These are phyloP conservation scores for Paramecium sexaurelia DNA, from an alignment of 73 alveolate genomes.

Conservation along the genomic window DNA sequence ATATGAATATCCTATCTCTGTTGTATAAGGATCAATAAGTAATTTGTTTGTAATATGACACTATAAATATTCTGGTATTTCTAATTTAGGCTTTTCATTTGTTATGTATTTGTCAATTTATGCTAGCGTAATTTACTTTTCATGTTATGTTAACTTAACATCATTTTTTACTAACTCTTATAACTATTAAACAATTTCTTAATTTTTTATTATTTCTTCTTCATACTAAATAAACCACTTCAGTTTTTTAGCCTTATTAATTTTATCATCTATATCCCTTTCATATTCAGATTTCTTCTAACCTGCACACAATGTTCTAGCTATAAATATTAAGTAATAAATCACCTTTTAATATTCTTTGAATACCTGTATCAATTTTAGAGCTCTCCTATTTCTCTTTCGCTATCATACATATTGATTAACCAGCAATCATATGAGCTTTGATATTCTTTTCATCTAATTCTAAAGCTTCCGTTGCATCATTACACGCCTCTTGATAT, in stretches of 20 bases:
- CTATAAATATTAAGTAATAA: not conserved
- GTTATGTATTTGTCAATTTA: constrained; percentile 19
- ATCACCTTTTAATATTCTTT: constrained; percentile 39
- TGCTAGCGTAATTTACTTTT: not conserved
- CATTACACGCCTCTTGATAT: constrained; percentile 39
- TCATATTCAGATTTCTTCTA: constrained; percentile 20
- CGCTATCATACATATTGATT: constrained; percentile 34
- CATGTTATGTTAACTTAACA: not conserved
- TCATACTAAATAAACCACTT: constrained; percentile 36
- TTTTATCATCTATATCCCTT: constrained; percentile 6
- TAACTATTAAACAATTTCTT: constrained; percentile 11
- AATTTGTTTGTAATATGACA: not conserved
- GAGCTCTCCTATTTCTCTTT: not conserved
- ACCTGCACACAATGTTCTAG: constrained; percentile 42
- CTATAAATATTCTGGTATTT: constrained; percentile 40
- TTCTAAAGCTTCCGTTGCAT: constrained; percentile 15
- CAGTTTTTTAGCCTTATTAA: constrained; percentile 38
- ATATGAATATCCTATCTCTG: constrained; percentile 41
- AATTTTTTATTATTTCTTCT: constrained; percentile 1
- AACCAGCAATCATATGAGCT: constrained; percentile 36
- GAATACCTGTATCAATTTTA: constrained; percentile 13
- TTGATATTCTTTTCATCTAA: constrained; percentile 50
- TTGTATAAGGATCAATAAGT: constrained; percentile 34
- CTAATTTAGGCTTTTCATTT: not conserved
- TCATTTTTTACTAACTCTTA: not conserved